These are phyloP conservation scores for Auricularia cornea DNA, from an alignment of 768 basidiomycete genomes.

Conservation along the genomic window DNA sequence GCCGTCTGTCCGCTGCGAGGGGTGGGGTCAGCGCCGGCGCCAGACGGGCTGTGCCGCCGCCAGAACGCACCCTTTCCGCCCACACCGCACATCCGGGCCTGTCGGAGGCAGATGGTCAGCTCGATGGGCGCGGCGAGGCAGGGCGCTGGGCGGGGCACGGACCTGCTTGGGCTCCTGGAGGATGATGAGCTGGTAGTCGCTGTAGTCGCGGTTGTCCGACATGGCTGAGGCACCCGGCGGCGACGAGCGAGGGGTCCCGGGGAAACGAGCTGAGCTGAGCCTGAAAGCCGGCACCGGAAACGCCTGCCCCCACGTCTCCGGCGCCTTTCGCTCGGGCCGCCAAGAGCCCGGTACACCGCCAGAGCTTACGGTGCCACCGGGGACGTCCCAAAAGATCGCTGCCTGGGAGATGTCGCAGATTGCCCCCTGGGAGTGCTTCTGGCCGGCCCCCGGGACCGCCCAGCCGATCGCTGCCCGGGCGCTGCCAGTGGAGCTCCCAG, in stretches of 20 bases:
- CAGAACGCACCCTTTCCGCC: slow-evolving; percentile 58
- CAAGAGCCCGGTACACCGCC: too few species aligned
- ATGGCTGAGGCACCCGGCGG: not conserved
- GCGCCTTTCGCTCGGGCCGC: too few species aligned
- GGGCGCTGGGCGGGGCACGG: slow-evolving; percentile 23
- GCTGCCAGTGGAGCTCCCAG: too few species aligned
- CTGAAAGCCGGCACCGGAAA: too few species aligned
- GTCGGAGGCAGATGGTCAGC: slow-evolving; percentile 1
- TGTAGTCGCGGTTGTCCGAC: slow-evolving; percentile 22
- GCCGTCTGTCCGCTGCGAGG: slow-evolving; percentile 75
- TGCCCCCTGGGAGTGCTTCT: too few species aligned
- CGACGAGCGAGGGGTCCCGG: not conserved
- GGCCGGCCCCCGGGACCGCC: too few species aligned
- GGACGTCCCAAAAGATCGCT: too few species aligned
- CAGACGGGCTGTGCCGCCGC: not conserved
- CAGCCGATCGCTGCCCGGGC: too few species aligned
- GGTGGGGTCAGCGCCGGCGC: not conserved
- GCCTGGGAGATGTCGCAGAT: too few species aligned
- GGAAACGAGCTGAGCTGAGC: too few species aligned
- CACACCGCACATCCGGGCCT: slow-evolving; percentile 80
- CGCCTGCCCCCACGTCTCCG: too few species aligned
- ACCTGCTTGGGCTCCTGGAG: slow-evolving; percentile 85
- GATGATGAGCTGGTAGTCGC: slow-evolving; percentile 78
- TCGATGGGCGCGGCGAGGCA: not conserved
- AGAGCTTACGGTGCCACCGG: too few species aligned